Evolutionary conservation across 2,329 filamentous ascomycete genomes (phyloP), one percentile per base, ranked within the genome.

Genomic region (Xylaria digitata): DNA sequence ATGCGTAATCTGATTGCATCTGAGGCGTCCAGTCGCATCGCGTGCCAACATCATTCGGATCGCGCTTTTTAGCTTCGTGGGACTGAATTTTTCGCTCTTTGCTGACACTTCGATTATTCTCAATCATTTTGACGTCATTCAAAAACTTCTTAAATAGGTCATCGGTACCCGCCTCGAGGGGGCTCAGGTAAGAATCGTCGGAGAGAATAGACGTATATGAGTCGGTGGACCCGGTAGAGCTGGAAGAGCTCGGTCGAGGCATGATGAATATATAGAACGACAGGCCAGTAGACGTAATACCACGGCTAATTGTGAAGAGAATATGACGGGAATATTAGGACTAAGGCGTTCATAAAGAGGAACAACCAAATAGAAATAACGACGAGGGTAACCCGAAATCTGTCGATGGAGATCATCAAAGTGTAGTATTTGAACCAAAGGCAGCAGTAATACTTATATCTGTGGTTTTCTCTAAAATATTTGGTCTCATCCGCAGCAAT

Each of bases 41-140:
- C 6, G 13, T 6, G 15, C 30, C n/a, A 9, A 37, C 4, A 49
- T 48, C 55, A 23, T 23, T 48, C 2, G 37, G 53, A 26, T 56
- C 53, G 45, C 55, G 40, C 26, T 37, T 58, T 48, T 58, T 58
- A 3, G 19, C 55, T 46, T 49, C 17, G 45, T 58, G 55, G 9
- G 55, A 58, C 42, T 58, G 55, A 23, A 46, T 58, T 8, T 58
- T 58, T 58, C 55, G 55, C 19, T 58, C 55, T 34, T 49, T 48
- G 23, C 48, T 23, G 23, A 58, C 8, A 2, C 6, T 48, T 46
- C 43, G 21, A 17, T 21, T 19, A 37, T 58, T 48, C 43, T 58
- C 55, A 58, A 21, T 19, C 23, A 58, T 46, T 48, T 6, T 48
- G 4, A 58, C 6, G 26, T 48, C 1, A 15, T 21, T 37, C 17